Base-by-base conservation (phyloP, 805 yeast genomes). In the Candida boidinii region DNA sequence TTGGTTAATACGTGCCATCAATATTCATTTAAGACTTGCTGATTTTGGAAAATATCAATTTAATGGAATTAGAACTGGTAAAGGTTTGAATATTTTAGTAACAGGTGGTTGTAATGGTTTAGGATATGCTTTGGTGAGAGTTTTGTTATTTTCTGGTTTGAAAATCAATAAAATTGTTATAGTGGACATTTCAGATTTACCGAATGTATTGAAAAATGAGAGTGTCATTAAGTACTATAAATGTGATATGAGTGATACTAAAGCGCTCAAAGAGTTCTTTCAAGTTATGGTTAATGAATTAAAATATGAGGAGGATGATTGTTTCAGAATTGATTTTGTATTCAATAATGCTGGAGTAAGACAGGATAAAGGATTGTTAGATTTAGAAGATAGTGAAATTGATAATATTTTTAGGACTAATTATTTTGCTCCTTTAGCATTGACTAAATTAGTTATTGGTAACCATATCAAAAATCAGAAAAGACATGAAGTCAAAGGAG, bases 21-120 rank as follows among this genome's bases (percentile, higher is more conserved):
- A 48, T 20, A 28, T 26, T 10, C 31, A 22, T 37, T 36, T 25
- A 39, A 38, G 26, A 19, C n/a, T 15, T 35, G 31, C 22, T 9
- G 17, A n/a, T 25, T 15, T 13, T 17, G 14, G 17, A 28, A 13
- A 19, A 30, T n/a, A n/a, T n/a, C n/a, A n/a, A n/a, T n/a, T n/a
- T n/a, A n/a, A n/a, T n/a, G n/a, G n/a, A n/a, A n/a, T 22, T 1
- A 23, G 33, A 28, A 9, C 23, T 38, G 26, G 23, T 30, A 6
- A 20, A 4, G 32, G 28, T 9, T 30, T 33, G 6, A 45, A 48
- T 17, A 64, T 67, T 2, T 29, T 70, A 17, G 51, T 70, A 5
- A 70, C 77, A 1, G 79, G 79, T 0, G 78, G 76, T 0, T 53
- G 68, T 12, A 42, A 49, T 21, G 78, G 79, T 0, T 48, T 73